Evolutionary conservation across 192 early-diverging fungal species (phyloP), one percentile per base, ranked within the genome.

Genomic region (Hyaloraphidium curvatum): DNA sequence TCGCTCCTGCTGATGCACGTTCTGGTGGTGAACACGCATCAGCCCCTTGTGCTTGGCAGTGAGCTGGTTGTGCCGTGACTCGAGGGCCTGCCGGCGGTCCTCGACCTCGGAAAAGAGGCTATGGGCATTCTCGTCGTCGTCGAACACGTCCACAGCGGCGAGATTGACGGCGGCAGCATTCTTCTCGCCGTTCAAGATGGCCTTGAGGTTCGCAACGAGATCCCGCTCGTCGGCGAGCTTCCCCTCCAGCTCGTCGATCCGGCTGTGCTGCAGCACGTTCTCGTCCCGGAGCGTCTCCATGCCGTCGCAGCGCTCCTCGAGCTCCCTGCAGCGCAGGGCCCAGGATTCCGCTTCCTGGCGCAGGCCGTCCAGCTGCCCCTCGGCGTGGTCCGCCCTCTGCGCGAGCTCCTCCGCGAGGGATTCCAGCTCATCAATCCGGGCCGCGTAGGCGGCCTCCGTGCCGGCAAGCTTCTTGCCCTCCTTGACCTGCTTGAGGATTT

Each of bases 101-200:
- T 69, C 67, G 7, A 69, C 60, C 51, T 69, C 67, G 55, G 53
- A 54, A 21, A 69, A 59, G 0, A 69, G 55, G 14, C 62, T 62
- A 22, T 56, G 26, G 27, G 52, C 59, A 9, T 59, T 61, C 5
- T 3, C 22, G 28, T 57, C 57, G 2, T 55, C 22, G 9, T 30
- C 57, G 2, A 31, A 30, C 3, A n/a, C 37, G 29, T 33, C 31
- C 26, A 16, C 31, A 19, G 58, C 54, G 27, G 60, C 59, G 14
- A 65, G 60, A 19, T 37, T 37, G 7, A n/a, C n/a, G 9, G 33
- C 9, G n/a, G 33, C 33, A n/a, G n/a, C 7, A n/a, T n/a, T n/a
- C 7, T n/a, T 37, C 33, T 37, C 33, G 33, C n/a, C 33, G 9
- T n/a, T n/a, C n/a, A 7, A 7, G 33, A 37, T n/a, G 9, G 55